These are phyloP conservation scores for Diddensiella caesifluorescens DNA, from an alignment of 805 yeast genomes.

Conservation along the genomic window DNA sequence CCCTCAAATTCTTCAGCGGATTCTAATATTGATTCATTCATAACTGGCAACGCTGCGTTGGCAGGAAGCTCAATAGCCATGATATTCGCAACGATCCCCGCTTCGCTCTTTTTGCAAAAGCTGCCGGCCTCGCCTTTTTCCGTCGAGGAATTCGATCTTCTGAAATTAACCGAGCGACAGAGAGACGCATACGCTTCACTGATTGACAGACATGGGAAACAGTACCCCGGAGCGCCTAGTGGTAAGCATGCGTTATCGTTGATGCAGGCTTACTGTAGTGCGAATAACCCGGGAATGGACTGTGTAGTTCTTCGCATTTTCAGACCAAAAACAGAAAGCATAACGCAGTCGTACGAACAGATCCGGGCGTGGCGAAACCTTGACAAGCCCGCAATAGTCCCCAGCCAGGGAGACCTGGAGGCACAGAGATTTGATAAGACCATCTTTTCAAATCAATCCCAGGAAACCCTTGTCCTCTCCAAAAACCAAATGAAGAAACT, in stretches of 20 bases:
- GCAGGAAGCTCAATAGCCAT: slow-evolving; percentile 18
- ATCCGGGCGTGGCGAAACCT: slow-evolving; percentile 30
- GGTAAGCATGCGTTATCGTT: slow-evolving; percentile 33
- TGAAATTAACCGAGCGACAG: slow-evolving; percentile 24
- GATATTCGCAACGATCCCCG: slow-evolving; percentile 20
- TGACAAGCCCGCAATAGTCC: slow-evolving; percentile 26
- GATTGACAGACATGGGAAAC: slow-evolving; percentile 29
- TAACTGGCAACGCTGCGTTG: slow-evolving; percentile 13
- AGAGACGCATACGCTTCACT: slow-evolving; percentile 29
- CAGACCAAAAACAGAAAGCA: slow-evolving; percentile 11
- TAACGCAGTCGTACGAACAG: slow-evolving; percentile 21
- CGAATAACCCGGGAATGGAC: slow-evolving; percentile 26
- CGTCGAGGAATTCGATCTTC: slow-evolving; percentile 30
- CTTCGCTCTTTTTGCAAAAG: slow-evolving; percentile 22
- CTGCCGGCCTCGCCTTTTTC: slow-evolving; percentile 26
- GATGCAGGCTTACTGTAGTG: slow-evolving; percentile 29
- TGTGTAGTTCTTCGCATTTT: slow-evolving; percentile 32
- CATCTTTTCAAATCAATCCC: not conserved
- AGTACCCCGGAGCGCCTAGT: slow-evolving; percentile 29
- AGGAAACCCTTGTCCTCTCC: slow-evolving; percentile 19
- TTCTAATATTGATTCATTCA: slow-evolving; percentile 4
- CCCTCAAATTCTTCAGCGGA: too few species aligned
- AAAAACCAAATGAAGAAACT: slow-evolving; percentile 30
- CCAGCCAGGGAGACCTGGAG: slow-evolving; percentile 8
- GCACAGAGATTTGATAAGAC: slow-evolving; percentile 5